phyloP scores from a whole-genome alignment of 345 rosid genomes.

The Chamaenerion angustifolium region DNA sequence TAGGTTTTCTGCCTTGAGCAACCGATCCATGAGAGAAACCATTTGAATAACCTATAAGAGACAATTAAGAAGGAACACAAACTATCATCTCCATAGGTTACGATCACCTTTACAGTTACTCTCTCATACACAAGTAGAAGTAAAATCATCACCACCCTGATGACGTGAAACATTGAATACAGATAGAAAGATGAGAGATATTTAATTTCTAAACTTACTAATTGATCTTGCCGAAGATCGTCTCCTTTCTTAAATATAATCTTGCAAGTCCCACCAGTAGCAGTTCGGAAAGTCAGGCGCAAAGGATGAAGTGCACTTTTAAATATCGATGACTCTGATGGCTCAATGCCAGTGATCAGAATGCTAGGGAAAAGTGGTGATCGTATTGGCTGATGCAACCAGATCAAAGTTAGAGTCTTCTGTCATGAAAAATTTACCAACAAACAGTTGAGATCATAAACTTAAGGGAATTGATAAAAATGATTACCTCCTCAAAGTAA shows the following conservation, averaged over 20 bases:
- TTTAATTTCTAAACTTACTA: conserved; percentile 31
- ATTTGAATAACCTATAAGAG: conserved; percentile 80
- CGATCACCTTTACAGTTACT: too few species aligned
- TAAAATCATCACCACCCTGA: too few species aligned
- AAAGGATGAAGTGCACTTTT: conserved; percentile 87
- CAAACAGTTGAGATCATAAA: too few species aligned
- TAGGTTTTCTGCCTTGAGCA: conserved; percentile 89
- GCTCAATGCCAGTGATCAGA: conserved; percentile 77
- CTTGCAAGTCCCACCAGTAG: conserved; percentile 63
- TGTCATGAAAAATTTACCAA: neutral
- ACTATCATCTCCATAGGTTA: too few species aligned
- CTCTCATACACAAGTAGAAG: too few species aligned
- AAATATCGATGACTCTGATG: conserved; percentile 90
- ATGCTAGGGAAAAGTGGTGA: conserved; percentile 72
- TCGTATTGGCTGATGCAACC: conserved; percentile 49
- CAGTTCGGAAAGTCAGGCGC: conserved; percentile 75
- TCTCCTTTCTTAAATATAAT: conserved; percentile 95
- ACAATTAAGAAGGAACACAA: conserved; percentile 15
- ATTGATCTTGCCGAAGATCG: conserved; percentile 95
- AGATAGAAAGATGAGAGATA: neutral
- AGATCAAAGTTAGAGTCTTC: conserved; percentile 12
- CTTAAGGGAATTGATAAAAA: neutral
- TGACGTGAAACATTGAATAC: too few species aligned
- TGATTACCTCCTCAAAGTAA: conserved; percentile 83
- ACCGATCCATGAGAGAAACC: conserved; percentile 98